Evolutionary conservation across 345 rosid species (phyloP), one percentile per base, ranked within the genome.

Genomic region (Brassica carinata): DNA sequence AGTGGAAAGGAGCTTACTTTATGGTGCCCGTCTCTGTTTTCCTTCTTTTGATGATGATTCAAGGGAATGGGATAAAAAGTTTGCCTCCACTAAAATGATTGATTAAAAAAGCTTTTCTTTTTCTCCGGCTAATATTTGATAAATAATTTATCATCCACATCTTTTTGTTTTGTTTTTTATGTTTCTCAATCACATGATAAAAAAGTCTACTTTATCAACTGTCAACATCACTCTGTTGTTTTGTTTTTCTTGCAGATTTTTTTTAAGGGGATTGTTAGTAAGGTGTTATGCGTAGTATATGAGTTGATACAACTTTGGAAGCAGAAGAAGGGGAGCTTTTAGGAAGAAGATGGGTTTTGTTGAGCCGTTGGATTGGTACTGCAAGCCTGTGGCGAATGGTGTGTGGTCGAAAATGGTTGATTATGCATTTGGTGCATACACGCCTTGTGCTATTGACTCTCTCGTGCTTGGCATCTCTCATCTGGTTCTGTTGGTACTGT

Each of bases 361-460:
- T 61, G 65, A 82, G 78, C 90, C 88, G 19, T 82, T 93, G 84
- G 87, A 71, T 57, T 93, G 98, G 99, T 96, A 88, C 72, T 96
- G 99, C 65, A 86, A 76, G 76, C 99, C 99, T 3, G 90, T 84
- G 82, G 67, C 83, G 14, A 76, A 87, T 84, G 98, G 98, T 72
- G 73, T 85, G 75, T 96, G 99, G 99, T 72, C 93, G 8, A 89
- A 81, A 72, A 84, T 79, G 26, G 97, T 92, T 76, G 88, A 88
- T 75, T 93, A 91, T 89, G 99, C 97, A 8, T 90, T 96, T 84
- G 99, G 99, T 64, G 90, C 89, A 57, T 96, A 93, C 84, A 93
- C 99, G 58, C 99, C 99, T 26, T 93, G 99, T 86, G 97, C 92
- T 48, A 85, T 94, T 15, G 90, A 93, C 79, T 87, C 95, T 64